Evolutionary conservation across 2,329 filamentous ascomycete genomes (phyloP), one percentile per base, ranked within the genome.

Genomic region (Monosporascus ibericus): DNA sequence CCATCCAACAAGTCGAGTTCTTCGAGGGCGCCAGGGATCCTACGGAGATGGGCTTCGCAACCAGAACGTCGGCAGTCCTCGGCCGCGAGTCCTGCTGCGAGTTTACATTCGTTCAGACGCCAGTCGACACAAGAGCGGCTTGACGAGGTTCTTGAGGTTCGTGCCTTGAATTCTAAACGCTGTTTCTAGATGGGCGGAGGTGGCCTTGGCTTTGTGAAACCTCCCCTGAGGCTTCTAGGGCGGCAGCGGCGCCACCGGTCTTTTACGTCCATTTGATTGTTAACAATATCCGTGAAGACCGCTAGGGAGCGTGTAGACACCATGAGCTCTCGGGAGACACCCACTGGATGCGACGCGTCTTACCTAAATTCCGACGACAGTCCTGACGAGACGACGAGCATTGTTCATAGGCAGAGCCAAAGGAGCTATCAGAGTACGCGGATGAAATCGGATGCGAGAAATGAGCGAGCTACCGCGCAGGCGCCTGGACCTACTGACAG

Each of bases 71-170:
- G 30, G 42, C 42, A 46, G 42, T 9, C 42, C 24, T 5, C 42
- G 22, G n/a, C 22, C 22, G 22, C 24, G n/a, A n/a, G 18, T n/a
- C 11, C 30, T 34, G n/a, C 24, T 11, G 14, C 42, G 25, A 27
- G 17, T n/a, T 24, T 15, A 11, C 42, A 22, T 27, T 6, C 24
- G 14, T 25, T 46, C n/a, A 50, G 58, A 44, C 60, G 64, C 30
- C 65, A 63, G 37, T 71, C 72, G 25, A 69, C 65, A 8, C 69
- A 65, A 54, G 71, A 72, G 51, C 73, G 74, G 49, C 68, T 78
- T 57, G 68, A 70, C 55, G 70, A 71, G 53, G 76, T 78, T 51
- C 68, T 78, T 52, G 70, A 78, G 70, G 75, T 77, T 63, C 61
- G 72, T 63, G 18, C 44, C 24, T 30, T 47, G 44, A 11, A 48